Percentiles rank a stretch among this genome's conserved stretches.
phyloP scores from a whole-genome alignment of 1,284 basidiomycete genomes.

The Coniferiporia weirii region DNA sequence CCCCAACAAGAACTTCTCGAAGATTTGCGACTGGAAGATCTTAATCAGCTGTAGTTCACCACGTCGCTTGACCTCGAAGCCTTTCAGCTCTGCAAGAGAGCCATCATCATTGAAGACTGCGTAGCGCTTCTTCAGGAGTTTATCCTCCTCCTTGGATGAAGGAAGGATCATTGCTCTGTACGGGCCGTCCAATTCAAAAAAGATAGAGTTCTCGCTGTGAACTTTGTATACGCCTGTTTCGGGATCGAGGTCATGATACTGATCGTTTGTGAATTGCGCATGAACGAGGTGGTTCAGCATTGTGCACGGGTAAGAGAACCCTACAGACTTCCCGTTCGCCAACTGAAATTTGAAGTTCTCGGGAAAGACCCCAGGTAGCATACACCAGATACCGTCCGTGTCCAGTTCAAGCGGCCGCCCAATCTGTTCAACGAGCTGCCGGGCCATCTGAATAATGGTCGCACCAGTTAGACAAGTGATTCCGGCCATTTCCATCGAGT shows the following conservation, averaged over 20 bases:
- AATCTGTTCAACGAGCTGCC: slow-evolving; percentile 95
- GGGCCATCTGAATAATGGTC: slow-evolving; percentile 99
- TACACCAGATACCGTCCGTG: slow-evolving; percentile 99
- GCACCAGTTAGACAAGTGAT: slow-evolving; percentile 99
- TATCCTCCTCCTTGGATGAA: slow-evolving; percentile 99
- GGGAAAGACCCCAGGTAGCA: slow-evolving; percentile 97
- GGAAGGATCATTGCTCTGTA: slow-evolving; percentile 99
- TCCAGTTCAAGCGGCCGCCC: slow-evolving; percentile 96
- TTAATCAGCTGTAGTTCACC: slow-evolving; percentile 99
- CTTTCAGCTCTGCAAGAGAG: slow-evolving; percentile 94
- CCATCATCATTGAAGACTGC: slow-evolving; percentile 99
- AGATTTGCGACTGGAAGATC: slow-evolving; percentile 98
- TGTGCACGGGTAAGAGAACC: slow-evolving; percentile 97
- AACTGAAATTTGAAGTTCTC: slow-evolving; percentile 98
- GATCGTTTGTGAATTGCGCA: slow-evolving; percentile 94
- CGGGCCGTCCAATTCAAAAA: slow-evolving; percentile 98
- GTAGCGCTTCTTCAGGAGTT: slow-evolving; percentile 97
- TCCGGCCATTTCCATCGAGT: slow-evolving; percentile 99
- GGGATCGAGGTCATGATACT: slow-evolving; percentile 92
- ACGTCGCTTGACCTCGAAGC: slow-evolving; percentile 98
- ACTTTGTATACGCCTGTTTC: slow-evolving; percentile 82
- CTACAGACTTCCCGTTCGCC: slow-evolving; percentile 80
- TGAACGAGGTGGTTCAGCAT: slow-evolving; percentile 99
- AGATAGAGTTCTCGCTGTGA: slow-evolving; percentile 98
- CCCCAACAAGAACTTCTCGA: slow-evolving; percentile 95